These are phyloP conservation scores for Eragrostis curvula DNA, from an alignment of 176 grass and related monocot species.

Conservation along the genomic window DNA sequence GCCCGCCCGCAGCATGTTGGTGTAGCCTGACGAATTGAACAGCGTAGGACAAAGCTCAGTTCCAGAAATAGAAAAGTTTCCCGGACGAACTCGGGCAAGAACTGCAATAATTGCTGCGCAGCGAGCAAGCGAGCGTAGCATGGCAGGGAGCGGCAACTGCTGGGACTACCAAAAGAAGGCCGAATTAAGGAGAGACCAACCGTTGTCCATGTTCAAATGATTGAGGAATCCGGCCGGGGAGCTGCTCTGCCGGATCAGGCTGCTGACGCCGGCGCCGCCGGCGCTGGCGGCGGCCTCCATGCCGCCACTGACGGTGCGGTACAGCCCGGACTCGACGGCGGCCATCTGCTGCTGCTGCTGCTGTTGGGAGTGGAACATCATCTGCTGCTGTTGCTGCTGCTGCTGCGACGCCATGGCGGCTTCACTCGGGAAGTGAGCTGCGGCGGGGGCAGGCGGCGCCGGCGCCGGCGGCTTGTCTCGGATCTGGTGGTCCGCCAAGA, in stretches of 20 bases:
- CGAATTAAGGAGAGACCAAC: constrained; percentile 55
- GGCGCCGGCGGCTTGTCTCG: constrained; percentile 41
- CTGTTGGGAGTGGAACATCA: constrained; percentile 76
- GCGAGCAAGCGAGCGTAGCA: constrained; percentile 18
- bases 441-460: constrained; percentile 15
- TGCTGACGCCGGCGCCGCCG: constrained; percentile 6
- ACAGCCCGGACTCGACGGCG: constrained; percentile 52
- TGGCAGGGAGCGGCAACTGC: constrained; percentile 7
- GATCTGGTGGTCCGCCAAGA: constrained; percentile 71
- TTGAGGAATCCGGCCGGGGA: constrained; percentile 85
- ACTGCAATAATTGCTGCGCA: constrained; percentile 48
- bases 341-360: constrained; percentile 51
- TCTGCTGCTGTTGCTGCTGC: constrained; percentile 62
- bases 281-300: constrained; percentile 50
- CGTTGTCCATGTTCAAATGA: constrained; percentile 79
- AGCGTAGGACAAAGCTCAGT: neutral
- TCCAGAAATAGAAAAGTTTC: constrained; percentile 67
- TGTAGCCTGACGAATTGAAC: constrained; percentile 57
- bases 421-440: constrained; percentile 57
- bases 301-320: constrained; percentile 67
- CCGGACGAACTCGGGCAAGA: constrained; percentile 36
- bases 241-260: constrained; percentile 87
- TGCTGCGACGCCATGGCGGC: constrained; percentile 47
- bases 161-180: constrained; percentile 50
- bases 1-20: constrained; percentile 68